Evolutionary conservation across 768 basidiomycete genomes (phyloP).

Genomic region (Myochromella boudieri): DNA sequence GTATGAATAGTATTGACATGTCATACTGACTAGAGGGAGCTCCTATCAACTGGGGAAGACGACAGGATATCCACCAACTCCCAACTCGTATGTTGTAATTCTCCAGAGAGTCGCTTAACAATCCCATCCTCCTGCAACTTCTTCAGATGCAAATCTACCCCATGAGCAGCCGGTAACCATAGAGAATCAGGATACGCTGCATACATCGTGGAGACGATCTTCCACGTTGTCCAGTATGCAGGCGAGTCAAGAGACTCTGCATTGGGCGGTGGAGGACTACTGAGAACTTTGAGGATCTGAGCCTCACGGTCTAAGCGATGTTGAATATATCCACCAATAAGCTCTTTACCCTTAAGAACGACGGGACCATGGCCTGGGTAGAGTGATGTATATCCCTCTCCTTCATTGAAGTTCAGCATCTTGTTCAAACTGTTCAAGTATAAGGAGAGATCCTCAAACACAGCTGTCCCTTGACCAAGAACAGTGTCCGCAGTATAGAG

Average conservation of each 20-base stretch:
- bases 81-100: slow-evolving; percentile 54
- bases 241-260: slow-evolving; percentile 4
- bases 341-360: slow-evolving; percentile 56
- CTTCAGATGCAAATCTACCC: slow-evolving; percentile 67
- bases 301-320: slow-evolving; percentile 82
- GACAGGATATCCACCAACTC: slow-evolving; percentile 22
- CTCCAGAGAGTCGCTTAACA: slow-evolving; percentile 51
- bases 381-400: slow-evolving; percentile 42
- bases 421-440: slow-evolving; percentile 67
- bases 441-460: slow-evolving; percentile 79
- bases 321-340: slow-evolving; percentile 70
- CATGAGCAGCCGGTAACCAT: slow-evolving; percentile 70
- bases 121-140: slow-evolving; percentile 70
- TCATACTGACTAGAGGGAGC: too few relatives aligned
- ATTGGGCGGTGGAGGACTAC: slow-evolving; percentile 29
- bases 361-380: slow-evolving; percentile 92
- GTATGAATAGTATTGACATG: too few relatives aligned
- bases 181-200: slow-evolving; percentile 67
- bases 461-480: slow-evolving; percentile 85
- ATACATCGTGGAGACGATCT: slow-evolving; percentile 67
- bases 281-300: slow-evolving; percentile 64
- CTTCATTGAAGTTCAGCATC: slow-evolving; percentile 47
- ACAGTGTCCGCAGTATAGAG: slow-evolving; percentile 92
- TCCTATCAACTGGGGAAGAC: slow-evolving; percentile 15
- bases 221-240: slow-evolving; percentile 59